Evolutionary conservation across 2,329 filamentous ascomycete genomes (phyloP).

Genomic region (Cytospora piceae): DNA sequence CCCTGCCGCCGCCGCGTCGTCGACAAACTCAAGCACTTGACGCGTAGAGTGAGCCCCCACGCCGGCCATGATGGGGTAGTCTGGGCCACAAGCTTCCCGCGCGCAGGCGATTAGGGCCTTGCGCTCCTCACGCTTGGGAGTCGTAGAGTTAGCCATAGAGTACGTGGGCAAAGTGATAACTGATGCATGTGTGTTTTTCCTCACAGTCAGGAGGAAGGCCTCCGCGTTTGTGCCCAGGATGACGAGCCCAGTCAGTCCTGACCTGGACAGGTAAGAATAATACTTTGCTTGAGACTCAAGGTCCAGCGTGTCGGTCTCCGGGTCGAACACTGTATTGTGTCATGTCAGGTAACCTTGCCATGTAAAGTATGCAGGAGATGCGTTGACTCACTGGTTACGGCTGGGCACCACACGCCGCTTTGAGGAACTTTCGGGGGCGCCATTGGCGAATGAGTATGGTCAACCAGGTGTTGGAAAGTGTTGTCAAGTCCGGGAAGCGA

Average conservation of each 20-base stretch:
- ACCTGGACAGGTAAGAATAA: constrained; percentile 38
- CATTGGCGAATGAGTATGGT: constrained; percentile 17
- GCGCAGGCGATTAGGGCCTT: constrained; percentile 57
- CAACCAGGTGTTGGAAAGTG: background rate
- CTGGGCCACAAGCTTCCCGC: constrained; percentile 53
- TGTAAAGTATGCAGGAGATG: background rate
- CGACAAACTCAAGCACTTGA: constrained; percentile 63
- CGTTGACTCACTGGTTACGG: constrained; percentile 35
- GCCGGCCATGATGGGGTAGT: constrained; percentile 65
- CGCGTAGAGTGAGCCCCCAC: constrained; percentile 66
- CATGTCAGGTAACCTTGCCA: constrained; percentile 6
- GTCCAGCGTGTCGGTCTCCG: constrained; percentile 37
- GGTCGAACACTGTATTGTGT: constrained; percentile 37
- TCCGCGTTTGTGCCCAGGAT: constrained; percentile 43
- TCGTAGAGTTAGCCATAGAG: background rate
- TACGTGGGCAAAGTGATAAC: background rate
- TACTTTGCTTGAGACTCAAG: constrained; percentile 37
- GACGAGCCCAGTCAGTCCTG: constrained; percentile 39
- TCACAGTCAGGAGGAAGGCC: constrained; percentile 41
- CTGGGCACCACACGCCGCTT: constrained; percentile 40
- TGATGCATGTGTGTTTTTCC: background rate
- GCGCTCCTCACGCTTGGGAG: constrained; percentile 36
- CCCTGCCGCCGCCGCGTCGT: constrained; percentile 62
- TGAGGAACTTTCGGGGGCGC: constrained; percentile 34
- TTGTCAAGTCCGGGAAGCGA: background rate